These are phyloP conservation scores for Penicillium brasilianum DNA, from an alignment of 2,329 filamentous ascomycete genomes.

Conservation along the genomic window DNA sequence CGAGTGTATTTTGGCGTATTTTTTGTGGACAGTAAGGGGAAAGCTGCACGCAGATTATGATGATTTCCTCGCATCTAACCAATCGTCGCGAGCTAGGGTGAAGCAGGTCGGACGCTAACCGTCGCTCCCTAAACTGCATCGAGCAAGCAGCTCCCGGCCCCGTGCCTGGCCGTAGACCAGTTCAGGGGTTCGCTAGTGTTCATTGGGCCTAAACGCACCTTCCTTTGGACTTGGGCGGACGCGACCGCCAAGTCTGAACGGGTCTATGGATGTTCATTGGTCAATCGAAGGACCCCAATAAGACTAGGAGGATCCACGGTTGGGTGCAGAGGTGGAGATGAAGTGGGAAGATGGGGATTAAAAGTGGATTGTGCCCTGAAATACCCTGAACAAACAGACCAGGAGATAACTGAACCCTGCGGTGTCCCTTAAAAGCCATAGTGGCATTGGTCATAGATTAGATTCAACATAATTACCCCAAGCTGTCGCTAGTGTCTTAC, in stretches of 20 bases:
- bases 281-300: conserved; percentile 3
- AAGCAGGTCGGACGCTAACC: neutral
- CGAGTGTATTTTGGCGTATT: conserved; percentile 12
- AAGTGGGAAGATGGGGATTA: neutral
- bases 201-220: neutral
- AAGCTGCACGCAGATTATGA: conserved; percentile 18
- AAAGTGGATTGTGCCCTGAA: neutral
- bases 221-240: neutral
- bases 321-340: conserved; percentile 4
- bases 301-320: conserved; percentile 9
- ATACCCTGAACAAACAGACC: neutral
- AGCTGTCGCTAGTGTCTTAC: neutral
- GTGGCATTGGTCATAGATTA: neutral
- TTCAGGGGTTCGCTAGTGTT: neutral
- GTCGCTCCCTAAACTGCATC: conserved; percentile 8
- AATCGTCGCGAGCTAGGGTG: conserved; percentile 6
- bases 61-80: conserved; percentile 18
- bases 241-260: conserved; percentile 1
- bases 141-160: conserved; percentile 13
- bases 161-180: conserved; percentile 22
- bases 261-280: neutral
- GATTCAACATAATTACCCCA: neutral
- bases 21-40: conserved; percentile 26
- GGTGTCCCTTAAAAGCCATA: neutral
- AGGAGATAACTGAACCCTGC: neutral